Evolutionary conservation across 177 flowering plant genomes (phyloP).

Genomic region (Vitis hybrid): DNA sequence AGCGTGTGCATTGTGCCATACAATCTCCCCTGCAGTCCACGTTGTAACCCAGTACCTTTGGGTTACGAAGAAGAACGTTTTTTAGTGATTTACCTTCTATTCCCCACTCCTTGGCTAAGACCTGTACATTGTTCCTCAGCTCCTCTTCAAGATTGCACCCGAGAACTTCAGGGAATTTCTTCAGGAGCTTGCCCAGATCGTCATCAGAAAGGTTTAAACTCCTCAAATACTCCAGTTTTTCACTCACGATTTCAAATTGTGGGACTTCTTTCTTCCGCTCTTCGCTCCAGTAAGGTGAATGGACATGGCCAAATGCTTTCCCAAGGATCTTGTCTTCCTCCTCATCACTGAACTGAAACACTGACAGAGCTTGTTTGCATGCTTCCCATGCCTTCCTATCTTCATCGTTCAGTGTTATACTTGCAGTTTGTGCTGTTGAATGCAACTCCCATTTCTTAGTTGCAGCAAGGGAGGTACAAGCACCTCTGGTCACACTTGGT

Average conservation of each 20-base stretch:
- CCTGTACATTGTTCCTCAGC: slow-evolving; percentile 55
- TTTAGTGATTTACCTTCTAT: slow-evolving; percentile 74
- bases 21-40: slow-evolving; percentile 97
- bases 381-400: slow-evolving; percentile 68
- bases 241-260: slow-evolving; percentile 43
- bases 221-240: slow-evolving; percentile 57
- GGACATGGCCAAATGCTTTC: slow-evolving; percentile 86
- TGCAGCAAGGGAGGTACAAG: slow-evolving; percentile 7
- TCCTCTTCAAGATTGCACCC: slow-evolving; percentile 86
- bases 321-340: slow-evolving; percentile 77
- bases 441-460: slow-evolving; percentile 49
- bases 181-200: slow-evolving; percentile 75
- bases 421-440: slow-evolving; percentile 42
- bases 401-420: slow-evolving; percentile 41
- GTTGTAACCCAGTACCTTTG: slow-evolving; percentile 83
- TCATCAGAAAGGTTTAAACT: slow-evolving; percentile 70
- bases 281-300: slow-evolving; percentile 95
- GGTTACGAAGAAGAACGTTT: slow-evolving; percentile 84
- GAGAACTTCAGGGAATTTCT: slow-evolving; percentile 95
- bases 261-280: slow-evolving; percentile 75
- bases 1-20: slow-evolving; percentile 85
- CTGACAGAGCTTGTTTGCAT: slow-evolving; percentile 55
- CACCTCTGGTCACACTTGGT: slow-evolving; percentile 14
- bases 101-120: slow-evolving; percentile 76
- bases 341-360: slow-evolving; percentile 55